A percentile compares a stretch with the other conserved stretches of the same genome.
These are phyloP conservation scores for Apiotrichum mycotoxinovorans DNA, from an alignment of 1,284 basidiomycete species.

Conservation along the genomic window DNA sequence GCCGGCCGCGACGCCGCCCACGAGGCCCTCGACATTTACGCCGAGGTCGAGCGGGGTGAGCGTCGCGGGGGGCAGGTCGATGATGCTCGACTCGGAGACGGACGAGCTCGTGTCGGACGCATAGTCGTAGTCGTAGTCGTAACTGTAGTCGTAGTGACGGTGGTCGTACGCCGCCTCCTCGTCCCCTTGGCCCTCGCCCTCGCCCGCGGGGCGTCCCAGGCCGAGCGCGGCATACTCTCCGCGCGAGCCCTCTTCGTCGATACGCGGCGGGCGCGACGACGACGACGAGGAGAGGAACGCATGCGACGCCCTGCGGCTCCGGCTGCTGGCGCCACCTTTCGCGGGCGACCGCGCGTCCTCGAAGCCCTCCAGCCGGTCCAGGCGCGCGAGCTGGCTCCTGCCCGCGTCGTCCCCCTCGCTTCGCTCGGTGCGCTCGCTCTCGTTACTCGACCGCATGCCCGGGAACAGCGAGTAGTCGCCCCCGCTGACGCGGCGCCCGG, in stretches of 20 bases:
- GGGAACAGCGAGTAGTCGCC: not conserved
- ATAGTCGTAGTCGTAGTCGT: not conserved
- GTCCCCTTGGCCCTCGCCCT: not conserved
- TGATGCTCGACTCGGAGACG: constrained; percentile 15
- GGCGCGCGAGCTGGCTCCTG: too few species aligned
- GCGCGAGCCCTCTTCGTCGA: not conserved
- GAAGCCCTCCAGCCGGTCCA: too few species aligned
- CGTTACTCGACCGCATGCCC: not conserved
- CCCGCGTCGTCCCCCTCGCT: too few species aligned
- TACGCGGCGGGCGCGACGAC: too few species aligned
- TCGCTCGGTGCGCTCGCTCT: too few species aligned
- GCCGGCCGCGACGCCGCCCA: not conserved
- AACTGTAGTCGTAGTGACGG: not conserved
- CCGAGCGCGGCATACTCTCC: not conserved
- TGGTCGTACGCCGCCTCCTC: not conserved
- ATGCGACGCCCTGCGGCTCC: too few species aligned
- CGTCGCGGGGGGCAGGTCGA: constrained; percentile 17
- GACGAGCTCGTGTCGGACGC: not conserved
- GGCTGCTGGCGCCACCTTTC: too few species aligned
- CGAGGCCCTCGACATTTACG: not conserved
- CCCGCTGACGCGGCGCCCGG: not conserved
- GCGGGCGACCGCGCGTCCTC: too few species aligned
- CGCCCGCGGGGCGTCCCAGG: not conserved
- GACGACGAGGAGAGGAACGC: too few species aligned
- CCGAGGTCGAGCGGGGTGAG: constrained; percentile 7